Base-by-base conservation (phyloP, 768 basidiomycete species). In the Terana coerulea region DNA sequence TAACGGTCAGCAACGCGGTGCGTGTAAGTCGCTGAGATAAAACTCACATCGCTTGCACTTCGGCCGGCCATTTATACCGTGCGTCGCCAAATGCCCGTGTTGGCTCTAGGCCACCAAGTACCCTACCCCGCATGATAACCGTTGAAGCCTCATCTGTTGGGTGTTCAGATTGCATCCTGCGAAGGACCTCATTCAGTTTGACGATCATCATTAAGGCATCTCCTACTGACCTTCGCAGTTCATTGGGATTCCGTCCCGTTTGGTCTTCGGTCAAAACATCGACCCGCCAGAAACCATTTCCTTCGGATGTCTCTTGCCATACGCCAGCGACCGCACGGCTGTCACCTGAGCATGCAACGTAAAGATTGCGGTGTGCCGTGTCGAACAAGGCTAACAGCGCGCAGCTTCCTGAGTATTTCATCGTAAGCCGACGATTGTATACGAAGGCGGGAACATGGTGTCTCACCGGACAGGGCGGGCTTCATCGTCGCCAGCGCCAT, bases 191-290 rank as follows among this genome's bases (percentile, higher is more conserved):
- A 12, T 3, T 42, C 21, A 53, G 19, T 22, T 33, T 7, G 9
- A 11, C n/a, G 25, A 19, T 36, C 11, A 35, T 33, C 5, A 12
- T 21, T 22, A 48, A 14, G 51, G 30, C 14, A 39, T 39, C 22
- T 49, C 15, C 26, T 42, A 62, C 73, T 45, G 59, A 94, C 95
- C 94, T 81, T 65, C 78, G 78, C 22, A 87, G 72, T 69, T 99
- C 97, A 40, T 80, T 85, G 14, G 80, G 83, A 64, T 93, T 98
- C 58, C 91, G 81, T 33, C 93, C 97, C 6, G 95, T 98, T 73
- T 98, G 95, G 64, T 98, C 97, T 67, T 98, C 93, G 25, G 81
- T 91, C 55, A 99, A 75, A n/a, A 91, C 91, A 65, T 97, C 92
- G 26, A 94, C 88, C 40, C 84, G 80, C 97, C 97, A 99, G 47